These are phyloP conservation scores for Climacium dendroides DNA, from an alignment of 225 moss, liverwort and hornwort species.

Conservation along the genomic window DNA sequence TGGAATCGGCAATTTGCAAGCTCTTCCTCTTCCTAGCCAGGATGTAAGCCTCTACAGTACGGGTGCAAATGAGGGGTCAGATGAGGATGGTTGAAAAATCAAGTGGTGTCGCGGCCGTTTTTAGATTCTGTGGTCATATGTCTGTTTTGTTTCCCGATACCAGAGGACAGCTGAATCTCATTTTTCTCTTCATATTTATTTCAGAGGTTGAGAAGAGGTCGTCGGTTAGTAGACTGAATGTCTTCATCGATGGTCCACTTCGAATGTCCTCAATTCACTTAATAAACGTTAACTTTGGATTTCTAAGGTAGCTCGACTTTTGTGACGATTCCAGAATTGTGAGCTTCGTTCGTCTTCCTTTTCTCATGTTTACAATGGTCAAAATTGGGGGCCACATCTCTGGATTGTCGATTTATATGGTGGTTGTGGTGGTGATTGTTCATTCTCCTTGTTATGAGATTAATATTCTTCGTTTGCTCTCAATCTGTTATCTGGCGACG, in stretches of 20 bases:
- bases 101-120: background rate
- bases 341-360: background rate
- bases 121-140: background rate
- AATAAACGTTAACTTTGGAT: background rate
- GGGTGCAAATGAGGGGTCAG: background rate
- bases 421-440: background rate
- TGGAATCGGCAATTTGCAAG: background rate
- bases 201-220: background rate
- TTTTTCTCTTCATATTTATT: background rate
- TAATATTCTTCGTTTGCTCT: too few species aligned
- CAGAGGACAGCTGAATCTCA: background rate
- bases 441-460: background rate
- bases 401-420: background rate
- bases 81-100: background rate
- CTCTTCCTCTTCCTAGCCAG: background rate
- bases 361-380: background rate
- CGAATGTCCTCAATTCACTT: background rate
- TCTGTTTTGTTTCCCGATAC: background rate
- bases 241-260: background rate
- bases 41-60: background rate
- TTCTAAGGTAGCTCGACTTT: background rate
- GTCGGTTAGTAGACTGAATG: background rate
- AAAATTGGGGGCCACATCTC: background rate
- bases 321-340: background rate
- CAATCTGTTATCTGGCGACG: background rate